Base-by-base conservation (phyloP, 1,139 yeast species). In the Sugiyamaella sp. region DNA sequence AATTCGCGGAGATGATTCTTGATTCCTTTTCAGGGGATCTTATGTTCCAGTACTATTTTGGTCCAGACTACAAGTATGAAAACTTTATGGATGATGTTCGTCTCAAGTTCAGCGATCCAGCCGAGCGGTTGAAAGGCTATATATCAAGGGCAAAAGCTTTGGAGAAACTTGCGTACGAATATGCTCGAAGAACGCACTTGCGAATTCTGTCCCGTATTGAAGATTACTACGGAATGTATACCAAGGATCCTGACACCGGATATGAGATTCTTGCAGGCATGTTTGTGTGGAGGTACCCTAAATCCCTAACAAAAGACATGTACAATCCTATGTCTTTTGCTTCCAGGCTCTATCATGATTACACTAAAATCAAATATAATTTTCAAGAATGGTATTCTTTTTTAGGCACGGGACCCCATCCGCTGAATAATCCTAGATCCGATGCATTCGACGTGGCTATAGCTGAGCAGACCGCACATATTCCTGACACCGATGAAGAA, bases 31-130 rank as follows among this genome's bases (percentile, higher is more conserved):
- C 44, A 24, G 38, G 42, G 10, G 58, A 51, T 22, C 46, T 39
- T 12, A 40, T 54, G 43, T 52, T 55, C 38, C 42, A 41, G 19
- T 57, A 50, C 39, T 55, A 53, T 55, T 56, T 55, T 33, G 61
- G 60, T 6, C 52, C 54, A 5, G 20, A 46, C 10, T 58, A 57
- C 46, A 42, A 38, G 19, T 55, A 55, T 38, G 55, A 53, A 20
- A 56, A 52, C 22, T 24, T 48, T 41, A 49, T 44, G 17, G 20
- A 20, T 12, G 35, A 29, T 14, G 46, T 53, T 24, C 52, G 59
- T 12, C 43, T 16, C 12, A 39, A 42, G 17, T 37, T 49, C 4
- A 25, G 14, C n/a, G 58, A 57, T 32, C 57, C 60, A 3, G 46
- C 49, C 2, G 40, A 27, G 22, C 40, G 60, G 16, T 33, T 59